phyloP scores from a whole-genome alignment of 176 grass and related monocot genomes.

The maize (Zea mays) region DNA sequence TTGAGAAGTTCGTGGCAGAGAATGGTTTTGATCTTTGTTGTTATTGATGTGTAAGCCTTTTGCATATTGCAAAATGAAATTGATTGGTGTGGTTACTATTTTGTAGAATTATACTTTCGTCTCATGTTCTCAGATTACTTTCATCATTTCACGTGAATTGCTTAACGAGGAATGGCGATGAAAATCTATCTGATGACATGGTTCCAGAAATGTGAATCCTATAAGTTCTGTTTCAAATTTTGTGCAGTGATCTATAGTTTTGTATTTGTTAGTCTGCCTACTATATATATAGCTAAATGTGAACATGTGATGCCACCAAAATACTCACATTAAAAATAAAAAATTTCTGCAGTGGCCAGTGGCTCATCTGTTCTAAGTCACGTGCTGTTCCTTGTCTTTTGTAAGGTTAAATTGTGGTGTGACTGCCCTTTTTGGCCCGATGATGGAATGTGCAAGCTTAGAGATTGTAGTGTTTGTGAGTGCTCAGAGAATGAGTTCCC shows the following conservation, averaged over 20 bases:
- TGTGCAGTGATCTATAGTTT: background rate
- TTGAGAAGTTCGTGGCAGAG: background rate
- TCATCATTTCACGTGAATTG: background rate
- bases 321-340: background rate
- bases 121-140: background rate
- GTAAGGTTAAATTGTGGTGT: slow-evolving; percentile 93
- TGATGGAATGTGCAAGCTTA: slow-evolving; percentile 88
- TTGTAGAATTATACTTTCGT: background rate
- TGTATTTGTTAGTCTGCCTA: background rate
- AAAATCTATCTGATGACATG: slow-evolving; percentile 12
- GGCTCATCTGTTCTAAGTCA: slow-evolving; percentile 18
- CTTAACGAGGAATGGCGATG: background rate
- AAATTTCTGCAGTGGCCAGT: background rate
- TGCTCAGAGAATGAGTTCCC: slow-evolving; percentile 95
- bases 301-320: background rate
- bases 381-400: slow-evolving; percentile 4
- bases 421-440: slow-evolving; percentile 96
- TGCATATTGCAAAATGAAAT: background rate
- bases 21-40: slow-evolving; percentile 2
- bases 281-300: background rate
- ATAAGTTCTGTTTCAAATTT: background rate
- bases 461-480: slow-evolving; percentile 92
- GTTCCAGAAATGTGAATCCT: background rate
- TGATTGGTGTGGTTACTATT: background rate
- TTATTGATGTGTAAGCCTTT: slow-evolving; percentile 15